Conservation (phyloP, 805 yeast species). For the Metschnikowia cubensis region DNA sequence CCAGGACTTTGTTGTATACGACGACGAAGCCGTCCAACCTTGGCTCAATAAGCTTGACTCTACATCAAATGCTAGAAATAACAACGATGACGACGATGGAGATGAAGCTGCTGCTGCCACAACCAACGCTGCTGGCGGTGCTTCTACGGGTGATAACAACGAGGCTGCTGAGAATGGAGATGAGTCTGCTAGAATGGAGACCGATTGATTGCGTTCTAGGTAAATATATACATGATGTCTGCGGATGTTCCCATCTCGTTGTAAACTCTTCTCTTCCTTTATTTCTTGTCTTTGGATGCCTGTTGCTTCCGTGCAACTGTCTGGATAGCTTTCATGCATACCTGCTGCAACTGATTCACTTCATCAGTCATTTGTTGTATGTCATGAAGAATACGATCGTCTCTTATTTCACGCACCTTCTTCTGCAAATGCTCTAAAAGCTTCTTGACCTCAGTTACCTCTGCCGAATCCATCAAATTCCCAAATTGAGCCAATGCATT, state of each 20-base stretch:
- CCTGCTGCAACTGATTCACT: constrained; percentile 36
- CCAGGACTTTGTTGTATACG: constrained; percentile 68
- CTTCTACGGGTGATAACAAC: constrained; percentile 12
- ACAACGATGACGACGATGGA: constrained; percentile 36
- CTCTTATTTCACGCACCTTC: constrained; percentile 34
- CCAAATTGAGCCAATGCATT: constrained; percentile 73
- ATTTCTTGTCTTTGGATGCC: constrained; percentile 1
- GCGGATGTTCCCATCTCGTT: background rate
- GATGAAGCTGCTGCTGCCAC: constrained; percentile 17
- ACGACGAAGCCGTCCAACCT: constrained; percentile 80
- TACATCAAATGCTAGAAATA: constrained; percentile 53
- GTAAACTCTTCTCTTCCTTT: background rate
- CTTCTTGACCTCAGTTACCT: constrained; percentile 31
- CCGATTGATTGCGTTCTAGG: constrained; percentile 23
- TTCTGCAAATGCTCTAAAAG: constrained; percentile 21
- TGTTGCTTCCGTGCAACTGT: constrained; percentile 37
- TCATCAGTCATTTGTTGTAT: constrained; percentile 30
- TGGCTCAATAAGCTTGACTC: constrained; percentile 78
- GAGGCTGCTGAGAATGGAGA: constrained; percentile 11
- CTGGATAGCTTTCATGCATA: constrained; percentile 36
- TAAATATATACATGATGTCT: constrained; percentile 3
- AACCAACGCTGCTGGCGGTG: constrained; percentile 16
- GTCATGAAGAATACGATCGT: constrained; percentile 28
- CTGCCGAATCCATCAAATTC: constrained; percentile 44
- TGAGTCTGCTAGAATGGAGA: constrained; percentile 37